A percentile compares a stretch with the other conserved stretches of the same genome.
These are phyloP conservation scores for Candida schatavii DNA, from an alignment of 805 yeast species.

Conservation along the genomic window DNA sequence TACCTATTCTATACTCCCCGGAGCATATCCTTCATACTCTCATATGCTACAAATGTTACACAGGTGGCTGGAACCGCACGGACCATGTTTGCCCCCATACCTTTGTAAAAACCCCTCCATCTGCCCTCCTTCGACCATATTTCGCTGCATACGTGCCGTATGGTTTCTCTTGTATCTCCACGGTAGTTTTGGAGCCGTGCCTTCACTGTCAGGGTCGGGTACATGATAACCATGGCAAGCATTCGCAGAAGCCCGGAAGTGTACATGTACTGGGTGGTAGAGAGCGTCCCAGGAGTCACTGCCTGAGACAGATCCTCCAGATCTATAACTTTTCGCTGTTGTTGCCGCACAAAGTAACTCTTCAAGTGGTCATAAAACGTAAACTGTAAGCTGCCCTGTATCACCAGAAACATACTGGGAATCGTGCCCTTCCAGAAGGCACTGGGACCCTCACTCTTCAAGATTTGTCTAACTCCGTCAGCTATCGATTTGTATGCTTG, in stretches of 20 bases:
- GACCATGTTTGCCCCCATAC: slow-evolving; percentile 70
- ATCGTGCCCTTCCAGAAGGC: slow-evolving; percentile 72
- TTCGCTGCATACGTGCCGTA: slow-evolving; percentile 27
- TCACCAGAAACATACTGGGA: slow-evolving; percentile 77
- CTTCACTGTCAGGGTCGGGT: slow-evolving; percentile 81
- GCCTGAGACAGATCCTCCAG: slow-evolving; percentile 4
- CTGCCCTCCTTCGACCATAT: slow-evolving; percentile 53
- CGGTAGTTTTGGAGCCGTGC: slow-evolving; percentile 62
- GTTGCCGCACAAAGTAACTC: slow-evolving; percentile 14
- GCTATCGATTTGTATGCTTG: slow-evolving; percentile 57
- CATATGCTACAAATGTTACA: slow-evolving; percentile 84
- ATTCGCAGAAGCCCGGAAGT: slow-evolving; percentile 70
- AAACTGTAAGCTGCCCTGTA: slow-evolving; percentile 88
- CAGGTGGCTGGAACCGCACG: slow-evolving; percentile 93
- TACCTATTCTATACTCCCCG: no score
- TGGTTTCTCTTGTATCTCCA: slow-evolving; percentile 14
- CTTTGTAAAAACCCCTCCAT: slow-evolving; percentile 72
- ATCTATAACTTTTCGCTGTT: slow-evolving; percentile 9
- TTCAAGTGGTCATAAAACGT: slow-evolving; percentile 81
- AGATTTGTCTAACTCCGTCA: slow-evolving; percentile 53
- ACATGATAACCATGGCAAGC: slow-evolving; percentile 62
- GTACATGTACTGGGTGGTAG: slow-evolving; percentile 56
- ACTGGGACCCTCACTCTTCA: slow-evolving; percentile 51
- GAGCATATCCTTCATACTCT: slow-evolving; percentile 40
- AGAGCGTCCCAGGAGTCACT: slow-evolving; percentile 21